Base-by-base conservation (phyloP, 441 rosid species). In the Breynia disticha region DNA sequence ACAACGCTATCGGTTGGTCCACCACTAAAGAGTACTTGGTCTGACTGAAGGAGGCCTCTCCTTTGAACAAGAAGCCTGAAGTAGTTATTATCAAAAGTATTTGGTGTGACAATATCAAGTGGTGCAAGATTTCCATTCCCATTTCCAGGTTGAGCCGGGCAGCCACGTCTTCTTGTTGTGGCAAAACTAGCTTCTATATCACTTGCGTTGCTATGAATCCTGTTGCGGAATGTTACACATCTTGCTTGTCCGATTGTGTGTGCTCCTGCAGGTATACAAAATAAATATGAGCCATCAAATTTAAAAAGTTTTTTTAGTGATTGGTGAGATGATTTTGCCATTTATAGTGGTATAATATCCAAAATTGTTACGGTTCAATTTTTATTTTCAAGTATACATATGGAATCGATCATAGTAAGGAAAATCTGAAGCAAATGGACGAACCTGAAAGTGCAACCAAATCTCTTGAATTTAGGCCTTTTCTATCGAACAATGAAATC, bases 31-130 rank as follows among this genome's bases (percentile, higher is more conserved):
- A 79, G 71, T 14, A 69, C 65, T 38, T 78, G 86, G 56, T 84
- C 88, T 0, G 68, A 69, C 9, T 54, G 55, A 12, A 84, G 74
- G 49, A 78, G 83, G 15, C 87, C 91, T 60, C 74, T 81, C 67
- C 66, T 77, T 38, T 66, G 70, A 41, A 78, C 52, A 39, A 78
- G 56, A 50, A 77, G 77, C 61, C 67, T 79, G 72, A 70, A 81
- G 54, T 81, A 81, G 4, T n/a, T 37, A 11, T 16, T 37, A 13
- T 52, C 56, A 13, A 52, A 52, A 17, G 19, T 9, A 28, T 6
- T 11, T 16, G 50, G 50, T 16, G 50, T 16, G 9, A 46, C 59
- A 1, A 39, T 4, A 61, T 81, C 83, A 19, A 83, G 63, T 1
- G 75, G 71, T 22, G 85, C 79, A 41, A 77, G 41, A 38, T 56